Base-by-base conservation (phyloP, 352 stramenopile genomes). In the Pythium apleroticum region DNA sequence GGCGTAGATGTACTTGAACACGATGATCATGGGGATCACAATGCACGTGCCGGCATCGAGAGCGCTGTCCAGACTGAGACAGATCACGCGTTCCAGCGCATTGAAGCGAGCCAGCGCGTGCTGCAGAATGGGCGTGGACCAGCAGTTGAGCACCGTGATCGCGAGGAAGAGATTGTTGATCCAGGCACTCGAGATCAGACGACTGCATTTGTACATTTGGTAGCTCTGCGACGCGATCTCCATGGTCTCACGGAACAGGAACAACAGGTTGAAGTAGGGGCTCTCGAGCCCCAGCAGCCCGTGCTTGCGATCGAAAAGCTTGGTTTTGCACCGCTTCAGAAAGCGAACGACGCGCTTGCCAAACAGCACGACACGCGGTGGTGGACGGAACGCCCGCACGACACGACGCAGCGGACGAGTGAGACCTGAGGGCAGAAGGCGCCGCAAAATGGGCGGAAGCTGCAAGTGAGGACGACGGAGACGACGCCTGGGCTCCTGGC, bases 171-270 rank as follows among this genome's bases (percentile, higher is more conserved):
- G 31, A 4, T 31, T 57, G 49, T 74, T 74, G 62, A 74, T 58
- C 67, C 67, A 74, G 2, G 30, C 20, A 22, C 57, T 52, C 3
- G 67, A 48, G 41, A 74, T 60, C 20, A 70, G 48, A 39, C 28
- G 30, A 25, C 67, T 70, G 39, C 49, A 64, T 37, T 74, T 57
- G 57, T 71, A 71, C 57, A 65, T 55, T 48, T 74, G 67, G 53
- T 71, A 71, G 22, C 49, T 65, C 39, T 74, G 67, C 22, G 62
- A 66, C 0, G 60, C 62, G 39, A 66, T 68, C 49, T 74, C 67
- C 28, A 56, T 7, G 20, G 28, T 33, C 53, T 74, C 67, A 11
- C 63, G 62, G 6, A 68, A 22, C 6, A 74, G 48, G 43, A 74
- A 66, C 24, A 67, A 37, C 19, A 50, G 19, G 30, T 74, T 56